Percentiles rank a stretch among this genome's conserved stretches.
Conservation (phyloP, 331 rosid species). For the Phaseolus coccineus region DNA sequence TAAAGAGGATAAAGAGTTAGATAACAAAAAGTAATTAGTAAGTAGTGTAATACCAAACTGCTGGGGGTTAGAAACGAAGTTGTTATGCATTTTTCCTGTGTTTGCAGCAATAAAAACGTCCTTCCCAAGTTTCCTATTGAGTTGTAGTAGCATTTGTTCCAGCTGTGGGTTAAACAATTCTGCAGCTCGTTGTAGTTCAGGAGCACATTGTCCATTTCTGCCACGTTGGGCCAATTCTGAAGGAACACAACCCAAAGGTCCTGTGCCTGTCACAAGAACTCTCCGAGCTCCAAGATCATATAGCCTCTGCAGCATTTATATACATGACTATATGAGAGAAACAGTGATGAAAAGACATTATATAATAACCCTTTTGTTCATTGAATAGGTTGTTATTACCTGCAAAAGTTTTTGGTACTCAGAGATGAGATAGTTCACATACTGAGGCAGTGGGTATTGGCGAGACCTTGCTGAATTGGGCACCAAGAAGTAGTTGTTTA, state of each 20-base stretch:
- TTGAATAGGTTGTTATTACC: conserved; percentile 43
- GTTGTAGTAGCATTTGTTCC: conserved; percentile 41
- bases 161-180: conserved; percentile 69
- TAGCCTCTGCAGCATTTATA: conserved; percentile 42
- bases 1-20: not conserved
- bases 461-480: conserved; percentile 76
- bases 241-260: conserved; percentile 76
- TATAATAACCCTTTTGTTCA: not conserved
- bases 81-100: conserved; percentile 42
- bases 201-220: conserved; percentile 56
- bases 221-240: conserved; percentile 67
- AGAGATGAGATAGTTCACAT: conserved; percentile 63
- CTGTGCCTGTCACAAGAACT: conserved; percentile 78
- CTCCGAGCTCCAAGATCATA: conserved; percentile 66
- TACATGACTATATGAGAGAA: not conserved
- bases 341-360: not conserved
- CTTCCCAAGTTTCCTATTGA: conserved; percentile 54
- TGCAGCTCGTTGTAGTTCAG: conserved; percentile 63
- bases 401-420: conserved; percentile 61
- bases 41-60: conserved; percentile 51
- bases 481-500: conserved; percentile 74
- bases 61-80: conserved; percentile 55
- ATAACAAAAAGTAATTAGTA: not conserved
- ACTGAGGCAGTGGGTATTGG: conserved; percentile 62
- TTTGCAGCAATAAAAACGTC: conserved; percentile 66